Percentiles rank a stretch among this genome's conserved stretches.
These are phyloP conservation scores for Colletotrichum phormii DNA, from an alignment of 2,329 filamentous ascomycete genomes.

Conservation along the genomic window DNA sequence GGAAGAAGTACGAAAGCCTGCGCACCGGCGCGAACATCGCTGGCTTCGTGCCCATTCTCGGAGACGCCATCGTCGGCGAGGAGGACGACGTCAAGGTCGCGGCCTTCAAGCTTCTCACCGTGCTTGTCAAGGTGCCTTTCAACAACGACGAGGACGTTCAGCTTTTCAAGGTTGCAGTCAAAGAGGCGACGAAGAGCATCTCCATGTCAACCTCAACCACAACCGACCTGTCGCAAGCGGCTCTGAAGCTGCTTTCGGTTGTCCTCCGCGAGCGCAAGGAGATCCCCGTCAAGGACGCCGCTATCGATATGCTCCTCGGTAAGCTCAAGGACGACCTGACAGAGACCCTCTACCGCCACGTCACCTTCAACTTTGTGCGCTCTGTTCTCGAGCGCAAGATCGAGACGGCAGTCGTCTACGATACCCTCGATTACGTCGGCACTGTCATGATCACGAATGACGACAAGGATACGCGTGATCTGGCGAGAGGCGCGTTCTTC, in stretches of 20 bases:
- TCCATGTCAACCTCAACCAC: conserved; percentile 82
- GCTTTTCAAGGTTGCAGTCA: conserved; percentile 80
- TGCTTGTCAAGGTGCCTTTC: conserved; percentile 87
- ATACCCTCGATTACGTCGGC: conserved; percentile 88
- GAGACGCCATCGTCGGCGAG: conserved; percentile 84
- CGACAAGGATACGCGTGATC: conserved; percentile 85
- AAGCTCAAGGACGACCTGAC: conserved; percentile 90
- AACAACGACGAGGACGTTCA: conserved; percentile 73
- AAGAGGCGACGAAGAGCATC: conserved; percentile 86
- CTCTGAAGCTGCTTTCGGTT: conserved; percentile 87
- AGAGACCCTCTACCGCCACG: conserved; percentile 89
- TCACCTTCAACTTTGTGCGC: conserved; percentile 94
- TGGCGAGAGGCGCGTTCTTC: conserved; percentile 90
- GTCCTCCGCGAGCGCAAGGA: conserved; percentile 85
- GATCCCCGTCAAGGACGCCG: conserved; percentile 81
- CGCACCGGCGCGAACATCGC: conserved; percentile 82
- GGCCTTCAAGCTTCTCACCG: conserved; percentile 84
- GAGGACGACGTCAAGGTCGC: conserved; percentile 95
- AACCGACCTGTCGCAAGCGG: conserved; percentile 86
- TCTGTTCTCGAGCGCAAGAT: conserved; percentile 88
- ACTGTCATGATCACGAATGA: conserved; percentile 97
- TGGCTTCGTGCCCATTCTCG: conserved; percentile 89
- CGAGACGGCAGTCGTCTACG: conserved; percentile 89
- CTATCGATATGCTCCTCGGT: conserved; percentile 84
- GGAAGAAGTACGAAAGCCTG: conserved; percentile 86